Percentiles rank a stretch among this genome's conserved stretches.
Evolutionary conservation across 2,329 filamentous ascomycete species (phyloP).

Genomic region (Amphichorda felina): DNA sequence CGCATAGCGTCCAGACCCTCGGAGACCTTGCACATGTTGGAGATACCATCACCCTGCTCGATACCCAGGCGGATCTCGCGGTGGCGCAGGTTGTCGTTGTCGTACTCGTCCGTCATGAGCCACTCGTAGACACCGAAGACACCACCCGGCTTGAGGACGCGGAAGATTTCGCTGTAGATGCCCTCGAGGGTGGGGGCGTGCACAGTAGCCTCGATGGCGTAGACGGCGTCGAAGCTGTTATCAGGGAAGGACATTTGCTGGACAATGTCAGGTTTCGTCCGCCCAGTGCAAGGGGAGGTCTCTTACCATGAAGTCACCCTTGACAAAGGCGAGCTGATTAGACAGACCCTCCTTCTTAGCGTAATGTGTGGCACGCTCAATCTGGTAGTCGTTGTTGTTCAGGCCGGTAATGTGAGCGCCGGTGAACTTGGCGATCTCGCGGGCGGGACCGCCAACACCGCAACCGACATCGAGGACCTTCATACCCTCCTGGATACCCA

Average conservation of each 20-base stretch:
- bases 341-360: conserved; percentile 70
- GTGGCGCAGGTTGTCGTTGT: conserved; percentile 78
- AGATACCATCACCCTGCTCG: conserved; percentile 91
- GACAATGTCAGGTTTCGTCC: no score
- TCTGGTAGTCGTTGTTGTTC: conserved; percentile 99
- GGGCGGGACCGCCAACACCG: conserved; percentile 87
- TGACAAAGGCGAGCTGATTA: conserved; percentile 73
- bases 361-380: conserved; percentile 81
- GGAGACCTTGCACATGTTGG: conserved; percentile 85
- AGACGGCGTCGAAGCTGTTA: conserved; percentile 87
- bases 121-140: conserved; percentile 97
- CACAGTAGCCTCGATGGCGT: conserved; percentile 93
- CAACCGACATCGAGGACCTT: conserved; percentile 92
- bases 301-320: conserved; percentile 87
- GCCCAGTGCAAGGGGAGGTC: background rate
- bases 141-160: conserved; percentile 90
- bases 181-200: conserved; percentile 85
- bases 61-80: conserved; percentile 87
- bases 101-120: conserved; percentile 95
- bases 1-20: conserved; percentile 77
- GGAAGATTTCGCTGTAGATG: conserved; percentile 90
- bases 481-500: conserved; percentile 76
- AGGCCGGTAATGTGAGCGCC: conserved; percentile 80
- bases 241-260: conserved; percentile 91
- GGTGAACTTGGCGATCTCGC: conserved; percentile 93